phyloP scores from a whole-genome alignment of 345 rosid genomes.

The Atalantia buxifolia region DNA sequence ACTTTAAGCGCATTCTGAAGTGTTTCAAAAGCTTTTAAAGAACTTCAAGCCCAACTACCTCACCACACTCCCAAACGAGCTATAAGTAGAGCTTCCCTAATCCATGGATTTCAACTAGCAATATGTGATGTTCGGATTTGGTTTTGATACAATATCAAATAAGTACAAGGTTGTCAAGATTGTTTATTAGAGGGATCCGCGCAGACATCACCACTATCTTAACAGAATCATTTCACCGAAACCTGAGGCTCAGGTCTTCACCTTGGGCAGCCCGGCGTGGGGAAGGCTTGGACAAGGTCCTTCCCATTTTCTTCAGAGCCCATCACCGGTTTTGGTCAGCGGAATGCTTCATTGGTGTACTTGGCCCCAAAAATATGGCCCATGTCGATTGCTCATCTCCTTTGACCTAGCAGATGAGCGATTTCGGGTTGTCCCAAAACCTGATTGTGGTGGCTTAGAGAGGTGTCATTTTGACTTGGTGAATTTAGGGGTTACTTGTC shows the following conservation, averaged over 20 bases:
- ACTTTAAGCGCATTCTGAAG: too few species aligned
- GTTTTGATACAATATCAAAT: constrained; percentile 23
- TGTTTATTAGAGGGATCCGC: constrained; percentile 8
- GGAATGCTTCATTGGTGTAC: constrained; percentile 84
- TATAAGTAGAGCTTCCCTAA: constrained; percentile 36
- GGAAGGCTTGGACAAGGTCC: constrained; percentile 12
- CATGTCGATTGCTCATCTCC: constrained; percentile 19
- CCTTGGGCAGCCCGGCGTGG: constrained; percentile 21
- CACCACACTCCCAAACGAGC: too few species aligned
- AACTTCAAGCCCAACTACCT: too few species aligned
- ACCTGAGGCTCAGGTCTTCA: constrained; percentile 42
- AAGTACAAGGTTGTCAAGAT: constrained; percentile 42
- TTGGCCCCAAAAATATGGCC: constrained; percentile 50
- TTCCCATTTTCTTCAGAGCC: neutral
- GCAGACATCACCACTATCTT: too few species aligned
- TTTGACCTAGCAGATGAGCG: constrained; percentile 70
- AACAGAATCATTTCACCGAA: neutral
- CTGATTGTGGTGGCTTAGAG: constrained; percentile 61
- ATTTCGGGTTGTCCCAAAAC: constrained; percentile 66
- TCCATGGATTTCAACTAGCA: constrained; percentile 26
- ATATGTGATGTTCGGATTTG: constrained; percentile 41
- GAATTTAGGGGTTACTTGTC: constrained; percentile 54
- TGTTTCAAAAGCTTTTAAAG: too few species aligned
- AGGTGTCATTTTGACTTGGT: constrained; percentile 54
- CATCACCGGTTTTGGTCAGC: constrained; percentile 61